Conservation (phyloP, 2,329 filamentous ascomycete species). For the Epichloe scottii region DNA sequence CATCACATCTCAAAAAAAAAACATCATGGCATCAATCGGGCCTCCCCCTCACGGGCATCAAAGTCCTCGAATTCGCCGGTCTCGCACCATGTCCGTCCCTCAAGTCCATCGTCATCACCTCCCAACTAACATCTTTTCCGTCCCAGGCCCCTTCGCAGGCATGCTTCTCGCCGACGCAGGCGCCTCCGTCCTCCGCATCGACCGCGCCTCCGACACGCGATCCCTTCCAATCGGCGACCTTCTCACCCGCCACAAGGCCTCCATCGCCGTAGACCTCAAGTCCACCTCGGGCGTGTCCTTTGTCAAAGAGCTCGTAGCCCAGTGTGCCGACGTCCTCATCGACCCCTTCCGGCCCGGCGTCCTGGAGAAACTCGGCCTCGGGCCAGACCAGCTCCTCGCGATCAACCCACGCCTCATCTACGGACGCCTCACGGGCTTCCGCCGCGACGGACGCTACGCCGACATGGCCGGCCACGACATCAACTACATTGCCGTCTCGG, state of each 20-base stretch:
- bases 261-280: constrained; percentile 71
- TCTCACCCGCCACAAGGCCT: constrained; percentile 70
- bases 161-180: constrained; percentile 84
- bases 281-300: constrained; percentile 48
- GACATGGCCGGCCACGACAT: constrained; percentile 92
- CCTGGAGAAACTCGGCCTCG: constrained; percentile 70
- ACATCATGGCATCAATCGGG: constrained; percentile 2
- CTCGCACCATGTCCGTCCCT: constrained; percentile 43
- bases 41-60: constrained; percentile 34
- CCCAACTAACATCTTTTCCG: neutral
- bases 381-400: constrained; percentile 52
- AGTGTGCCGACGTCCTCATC: constrained; percentile 75
- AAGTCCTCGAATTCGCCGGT: constrained; percentile 47
- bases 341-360: constrained; percentile 90
- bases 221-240: constrained; percentile 48
- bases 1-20: neutral
- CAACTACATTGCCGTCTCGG: constrained; percentile 86
- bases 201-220: constrained; percentile 37
- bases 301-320: constrained; percentile 50
- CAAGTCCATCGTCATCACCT: neutral
- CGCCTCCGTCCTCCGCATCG: constrained; percentile 76
- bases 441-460: constrained; percentile 73
- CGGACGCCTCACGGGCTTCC: constrained; percentile 79
- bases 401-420: constrained; percentile 68
- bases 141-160: constrained; percentile 72